Evolutionary conservation across 176 grass and related monocot species (phyloP), one percentile per base, ranked within the genome.

Genomic region (Zoysia japonica): DNA sequence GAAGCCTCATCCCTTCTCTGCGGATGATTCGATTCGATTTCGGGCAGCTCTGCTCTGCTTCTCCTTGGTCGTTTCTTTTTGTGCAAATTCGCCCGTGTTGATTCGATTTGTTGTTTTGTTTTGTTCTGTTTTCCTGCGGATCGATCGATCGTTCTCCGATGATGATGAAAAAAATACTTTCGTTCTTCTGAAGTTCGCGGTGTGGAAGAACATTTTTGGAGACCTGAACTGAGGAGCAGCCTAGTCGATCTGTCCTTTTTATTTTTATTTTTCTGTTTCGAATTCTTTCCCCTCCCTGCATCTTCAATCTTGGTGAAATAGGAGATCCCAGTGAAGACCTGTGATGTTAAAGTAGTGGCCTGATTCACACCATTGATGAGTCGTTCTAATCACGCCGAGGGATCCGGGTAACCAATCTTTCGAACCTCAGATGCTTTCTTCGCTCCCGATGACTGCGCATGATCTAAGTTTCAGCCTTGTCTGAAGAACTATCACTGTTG

Each of bases 271-370:
- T 67, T 12, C 39, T 42, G 0, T 7, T 39, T 14, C 3, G 3
- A 4, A 1, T 9, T 40, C 38, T 44, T 10, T 37, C 1, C n/a
- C 20, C 0, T 12, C 3, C 5, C 50, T 6, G 0, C 2, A 28
- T 28, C 28, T 9, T 56, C 56, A 1, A 16, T 57, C 7, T 2
- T 2, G 28, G 1, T 13, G 46, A 6, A 4, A 40, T 7, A 0
- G 4, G 11, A 35, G 7, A 19, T 72, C 60, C 43, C 67, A 0
- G 36, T 87, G 85, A 83, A 66, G 85, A 83, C 59, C 14, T 78
- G 80, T 83, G 85, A 83, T 87, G 42, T 87, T 83, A 78, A 87
- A 87, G 85, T 87, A 87, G 80, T 87, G 85, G 85, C 49, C 85
- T 87, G 80, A 78, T 78, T 72, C 75, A 67, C 62, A 67, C 35